Percentiles rank a stretch among this genome's conserved stretches.
These are phyloP conservation scores for Sclerotinia glacialis DNA, from an alignment of 2,329 filamentous ascomycete genomes.

Conservation along the genomic window DNA sequence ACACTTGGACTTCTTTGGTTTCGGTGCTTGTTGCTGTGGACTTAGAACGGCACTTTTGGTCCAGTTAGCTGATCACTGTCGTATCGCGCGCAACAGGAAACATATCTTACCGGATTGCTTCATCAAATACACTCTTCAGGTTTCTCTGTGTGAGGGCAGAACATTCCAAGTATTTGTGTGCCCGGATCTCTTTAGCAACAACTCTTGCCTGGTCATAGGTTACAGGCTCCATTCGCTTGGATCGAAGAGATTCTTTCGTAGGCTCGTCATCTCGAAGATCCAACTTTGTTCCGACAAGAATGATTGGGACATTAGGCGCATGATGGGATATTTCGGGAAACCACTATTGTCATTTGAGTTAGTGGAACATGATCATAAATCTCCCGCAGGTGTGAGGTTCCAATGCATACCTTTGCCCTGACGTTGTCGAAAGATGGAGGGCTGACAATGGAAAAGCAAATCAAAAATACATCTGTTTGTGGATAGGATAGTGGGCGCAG, in stretches of 20 bases:
- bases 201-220: conserved; percentile 87
- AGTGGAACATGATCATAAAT: conserved; percentile 19
- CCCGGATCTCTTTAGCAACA: conserved; percentile 90
- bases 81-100: not conserved
- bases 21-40: conserved; percentile 56
- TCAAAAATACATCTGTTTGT: conserved; percentile 96
- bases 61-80: not conserved
- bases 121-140: conserved; percentile 97
- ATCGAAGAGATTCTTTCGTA: conserved; percentile 76
- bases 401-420: conserved; percentile 80
- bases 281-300: conserved; percentile 94
- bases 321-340: conserved; percentile 97
- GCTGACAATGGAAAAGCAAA: conserved; percentile 98
- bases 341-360: conserved; percentile 59
- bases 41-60: conserved; percentile 67
- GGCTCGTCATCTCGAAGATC: conserved; percentile 86
- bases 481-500: conserved; percentile 94
- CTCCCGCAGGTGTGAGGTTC: not conserved
- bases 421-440: conserved; percentile 98
- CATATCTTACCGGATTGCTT: conserved; percentile 82
- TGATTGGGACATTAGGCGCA: conserved; percentile 91
- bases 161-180: conserved; percentile 97
- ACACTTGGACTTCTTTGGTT: conserved; percentile 66
- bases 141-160: conserved; percentile 95
- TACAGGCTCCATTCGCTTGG: conserved; percentile 96